Evolutionary conservation across 2,329 filamentous ascomycete species (phyloP), one percentile per base, ranked within the genome.

Genomic region (Aspergillus sp.): DNA sequence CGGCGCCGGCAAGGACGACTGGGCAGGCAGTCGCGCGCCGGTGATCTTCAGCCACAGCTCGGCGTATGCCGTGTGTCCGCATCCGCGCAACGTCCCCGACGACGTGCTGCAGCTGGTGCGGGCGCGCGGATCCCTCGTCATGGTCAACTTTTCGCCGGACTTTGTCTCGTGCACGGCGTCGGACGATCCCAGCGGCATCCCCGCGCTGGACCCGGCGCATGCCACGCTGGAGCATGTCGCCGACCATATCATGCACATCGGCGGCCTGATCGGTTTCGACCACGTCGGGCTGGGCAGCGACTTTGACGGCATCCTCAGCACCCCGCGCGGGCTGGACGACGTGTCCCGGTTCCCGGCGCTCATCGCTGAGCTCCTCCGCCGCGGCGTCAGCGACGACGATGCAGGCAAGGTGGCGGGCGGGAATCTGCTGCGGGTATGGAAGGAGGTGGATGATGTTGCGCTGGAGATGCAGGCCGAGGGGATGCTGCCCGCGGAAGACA

Each of bases 1-100:
- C 0, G 84, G 83, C 4, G 86, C 80, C 2, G 70, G 69, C 7
- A 75, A 78, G 19, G 77, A 78, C 17, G 77, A 73, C 41, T 93
- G 88, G 88, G 69, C 75, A 4, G 89, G 89, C 5, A 92, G 88
- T 65, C 76, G 80, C 52, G 91, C 93, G 0, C 92, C 93, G 0
- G 81, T 94, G 4, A 94, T 97, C 53, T 97, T 90, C 78, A 91
- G 87, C 53, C 93, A 97, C 69, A 94, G 88, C 61, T 93, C 88
- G 4, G 89, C 88, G 1, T 87, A 88, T 63, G 80, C 84, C 1
- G 67, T 97, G 19, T 97, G 91, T 67, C 89, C 89, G 6, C 91
- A 97, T 71, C 90, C 91, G 9, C 84, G 93, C 31, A 97, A 97
- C 63, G 92, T 96, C 6, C 89, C 89, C 1, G 91, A 97, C 58